A percentile compares a stretch with the other conserved stretches of the same genome.
These are phyloP conservation scores for Tetrahymena borealis DNA, from an alignment of 73 alveolate genomes.

Conservation along the genomic window DNA sequence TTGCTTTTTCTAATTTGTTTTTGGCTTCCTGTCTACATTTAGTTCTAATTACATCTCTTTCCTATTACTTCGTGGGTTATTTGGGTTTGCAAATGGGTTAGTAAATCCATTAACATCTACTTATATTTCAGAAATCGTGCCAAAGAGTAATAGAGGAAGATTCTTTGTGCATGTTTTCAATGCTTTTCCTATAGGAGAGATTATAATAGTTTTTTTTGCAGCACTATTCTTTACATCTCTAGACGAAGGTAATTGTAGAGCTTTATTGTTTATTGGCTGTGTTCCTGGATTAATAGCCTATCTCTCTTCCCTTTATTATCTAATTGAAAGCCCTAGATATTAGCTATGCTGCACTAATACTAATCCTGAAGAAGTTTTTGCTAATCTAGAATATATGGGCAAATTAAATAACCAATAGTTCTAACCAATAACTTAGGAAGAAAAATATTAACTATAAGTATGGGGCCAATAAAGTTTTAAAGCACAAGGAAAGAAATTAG, in stretches of 20 bases:
- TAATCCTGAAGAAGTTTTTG: conserved; percentile 14
- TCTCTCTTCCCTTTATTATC: neutral
- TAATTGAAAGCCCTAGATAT: conserved; percentile 24
- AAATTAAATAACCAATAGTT: neutral
- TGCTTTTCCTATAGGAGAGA: conserved; percentile 25
- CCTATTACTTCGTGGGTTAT: conserved; percentile 14
- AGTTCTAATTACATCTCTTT: conserved; percentile 1
- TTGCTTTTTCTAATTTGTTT: conserved; percentile 6
- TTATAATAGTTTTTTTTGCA: conserved; percentile 6
- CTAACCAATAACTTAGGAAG: neutral
- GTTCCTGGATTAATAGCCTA: conserved; percentile 27
- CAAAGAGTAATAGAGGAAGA: conserved; percentile 24
- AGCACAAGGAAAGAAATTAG: neutral
- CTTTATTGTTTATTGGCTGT: conserved; percentile 18
- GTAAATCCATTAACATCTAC: conserved; percentile 20
- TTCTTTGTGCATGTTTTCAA: conserved; percentile 12
- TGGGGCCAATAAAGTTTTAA: conserved; percentile 15
- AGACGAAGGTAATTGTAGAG: conserved; percentile 39
- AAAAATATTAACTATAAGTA: conserved; percentile 2
- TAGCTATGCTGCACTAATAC: neutral
- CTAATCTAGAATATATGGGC: conserved; percentile 3
- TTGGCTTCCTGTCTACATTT: conserved; percentile 3
- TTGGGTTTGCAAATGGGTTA: conserved; percentile 15
- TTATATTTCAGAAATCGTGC: conserved; percentile 9
- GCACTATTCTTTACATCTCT: conserved; percentile 11